Evolutionary conservation across 306 rosid genomes (phyloP), one percentile per base, ranked within the genome.

Genomic region (Quercus rubra): DNA sequence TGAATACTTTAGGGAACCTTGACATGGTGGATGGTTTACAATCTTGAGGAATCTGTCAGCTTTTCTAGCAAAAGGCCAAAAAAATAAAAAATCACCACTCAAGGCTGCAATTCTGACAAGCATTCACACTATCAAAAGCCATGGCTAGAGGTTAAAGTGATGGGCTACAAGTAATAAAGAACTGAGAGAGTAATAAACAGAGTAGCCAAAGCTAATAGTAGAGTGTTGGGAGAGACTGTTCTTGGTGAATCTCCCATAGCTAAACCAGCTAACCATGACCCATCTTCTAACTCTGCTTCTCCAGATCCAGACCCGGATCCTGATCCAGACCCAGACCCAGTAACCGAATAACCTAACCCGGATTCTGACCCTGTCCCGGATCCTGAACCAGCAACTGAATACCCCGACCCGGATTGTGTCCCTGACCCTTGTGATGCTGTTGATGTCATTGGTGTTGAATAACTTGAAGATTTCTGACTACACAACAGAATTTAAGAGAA

Each of bases 221-320:
- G 62, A 5, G 73, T 58, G 4, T 83, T 79, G 11, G 78, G 68
- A 52, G 87, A 41, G 33, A 76, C 19, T 57, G 82, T 73, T 30
- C 66, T 86, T 7, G 89, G 64, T 7, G 99, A 85, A 57, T 88
- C 92, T 70, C 99, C 99, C 99, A 94, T 91, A n/a, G 99, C 99
- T 58, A 94, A 83, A 77, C 99, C 99, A 81, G 97, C 97, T 81
- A 94, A 71, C 89, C 94, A 92, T 76, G 99, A 90, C 52, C 99
- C 94, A 81, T 94, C 99, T 25, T 87, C 85, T 59, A 86, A 57
- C 75, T 79, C 55, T 38, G 88, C 64, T 71, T 77, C 85, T 33
- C 85, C 86, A 12, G 88, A 70, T 75, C 80, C 88, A 3, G 71
- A 23, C 17, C 43, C 71, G 1, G 85, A 23, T 54, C 69, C 68